Evolutionary conservation across 1,284 basidiomycete genomes (phyloP), one percentile per base, ranked within the genome.

Genomic region (Ganoderma meredithae): DNA sequence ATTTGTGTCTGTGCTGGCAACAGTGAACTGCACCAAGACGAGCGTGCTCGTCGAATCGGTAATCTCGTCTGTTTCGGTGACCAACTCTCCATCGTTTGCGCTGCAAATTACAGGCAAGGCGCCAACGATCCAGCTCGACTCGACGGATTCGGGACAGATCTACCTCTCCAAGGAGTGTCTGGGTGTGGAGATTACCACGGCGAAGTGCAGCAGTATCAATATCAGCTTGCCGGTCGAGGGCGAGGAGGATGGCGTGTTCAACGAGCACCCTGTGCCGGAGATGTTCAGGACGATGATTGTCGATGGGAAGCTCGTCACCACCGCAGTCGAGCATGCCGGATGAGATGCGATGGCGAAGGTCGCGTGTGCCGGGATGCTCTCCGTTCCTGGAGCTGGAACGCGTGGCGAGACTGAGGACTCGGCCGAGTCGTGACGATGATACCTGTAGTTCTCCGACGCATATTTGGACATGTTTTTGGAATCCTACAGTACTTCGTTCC

Each of bases 151-250:
- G 19, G 98, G 97, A 10, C 95, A 97, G 79, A 90, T 99, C 72
- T 99, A 95, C 82, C 87, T 99, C 41, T 96, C 95, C 56, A 93
- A 93, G 79, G 88, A 88, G 40, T 93, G 93, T 73, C 84, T 98
- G 65, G 84, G 76, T 47, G 86, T 90, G 2, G 97, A 99, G 82
- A 95, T 99, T 76, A 93, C 96, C 60, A 97, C 97, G 1, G 92
- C 95, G 67, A 99, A 99, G 83, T 98, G 96, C 80, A 96, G 94
- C 77, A 88, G 92, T 40, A 93, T 99, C 81, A 99, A 99, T 81
- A 87, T 99, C 69, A 95, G 90, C 74, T 79, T 99, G 58, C 97
- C 97, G 0, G 90, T 93, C 1, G 91, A 91, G 72, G 93, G 89
- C 47, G 95, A 95, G 75, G 96, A 97, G 77, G 94, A 97, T 15